Evolutionary conservation across 352 stramenopile species (phyloP).

Genomic region (Plasmopara muralis): DNA sequence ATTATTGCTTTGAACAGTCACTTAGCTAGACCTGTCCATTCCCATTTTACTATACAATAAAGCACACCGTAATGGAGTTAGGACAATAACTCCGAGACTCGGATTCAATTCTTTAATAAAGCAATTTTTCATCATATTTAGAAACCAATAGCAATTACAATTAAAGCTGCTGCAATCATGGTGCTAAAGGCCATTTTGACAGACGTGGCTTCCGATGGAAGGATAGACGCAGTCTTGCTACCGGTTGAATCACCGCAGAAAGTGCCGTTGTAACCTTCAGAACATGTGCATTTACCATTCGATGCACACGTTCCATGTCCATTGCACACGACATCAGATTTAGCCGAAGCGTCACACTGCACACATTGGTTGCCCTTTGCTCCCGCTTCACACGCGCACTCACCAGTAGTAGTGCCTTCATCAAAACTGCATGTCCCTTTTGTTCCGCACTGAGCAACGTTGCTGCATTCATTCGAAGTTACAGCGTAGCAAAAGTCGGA

Average conservation of each 20-base stretch:
- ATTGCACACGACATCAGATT: conserved; percentile 31
- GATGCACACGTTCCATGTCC: conserved; percentile 45
- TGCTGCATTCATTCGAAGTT: conserved; percentile 68
- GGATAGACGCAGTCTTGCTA: conserved; percentile 8
- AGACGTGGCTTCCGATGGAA: conserved; percentile 8
- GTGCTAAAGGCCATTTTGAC: conserved; percentile 11
- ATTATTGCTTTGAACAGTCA: conserved; percentile 50
- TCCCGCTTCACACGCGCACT: conserved; percentile 44
- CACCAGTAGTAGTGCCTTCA: conserved; percentile 22
- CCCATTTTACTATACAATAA: background rate
- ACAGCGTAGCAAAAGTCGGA: conserved; percentile 44
- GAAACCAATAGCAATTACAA: conserved; percentile 7
- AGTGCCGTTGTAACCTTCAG: conserved; percentile 49
- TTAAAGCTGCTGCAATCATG: conserved; percentile 9
- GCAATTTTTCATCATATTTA: background rate
- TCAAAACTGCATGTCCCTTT: conserved; percentile 40
- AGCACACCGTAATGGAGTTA: too few species aligned
- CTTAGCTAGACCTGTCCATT: background rate
- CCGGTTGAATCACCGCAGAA: conserved; percentile 39
- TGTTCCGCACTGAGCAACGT: conserved; percentile 57
- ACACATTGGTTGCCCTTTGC: conserved; percentile 59
- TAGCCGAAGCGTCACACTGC: conserved; percentile 38
- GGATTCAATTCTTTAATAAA: too few species aligned
- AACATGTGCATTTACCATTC: conserved; percentile 46
- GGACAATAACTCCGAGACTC: too few species aligned